These are phyloP conservation scores for Grifola frondosa DNA, from an alignment of 1,284 basidiomycete species.

Conservation along the genomic window DNA sequence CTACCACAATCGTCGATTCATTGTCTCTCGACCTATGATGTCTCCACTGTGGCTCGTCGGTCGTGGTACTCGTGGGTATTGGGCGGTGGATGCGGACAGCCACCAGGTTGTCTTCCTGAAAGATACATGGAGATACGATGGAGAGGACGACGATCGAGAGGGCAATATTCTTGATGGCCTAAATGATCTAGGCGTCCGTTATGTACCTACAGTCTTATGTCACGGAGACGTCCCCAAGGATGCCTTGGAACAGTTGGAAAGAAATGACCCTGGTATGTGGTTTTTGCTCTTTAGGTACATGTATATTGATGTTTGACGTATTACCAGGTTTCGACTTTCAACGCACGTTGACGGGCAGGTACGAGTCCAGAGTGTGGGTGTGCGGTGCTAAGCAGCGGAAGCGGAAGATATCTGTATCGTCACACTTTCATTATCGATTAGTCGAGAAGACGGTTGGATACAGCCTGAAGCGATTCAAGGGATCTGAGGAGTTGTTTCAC, in stretches of 20 bases:
- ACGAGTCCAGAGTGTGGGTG: too few relatives aligned
- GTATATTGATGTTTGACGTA: too few relatives aligned
- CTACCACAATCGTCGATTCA: neutral
- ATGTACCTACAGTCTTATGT: neutral
- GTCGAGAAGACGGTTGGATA: slow-evolving; percentile 8
- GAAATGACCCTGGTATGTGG: too few relatives aligned
- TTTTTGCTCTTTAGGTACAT: too few relatives aligned
- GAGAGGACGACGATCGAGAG: slow-evolving; percentile 3
- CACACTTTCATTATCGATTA: slow-evolving; percentile 9
- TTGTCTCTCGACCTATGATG: slow-evolving; percentile 3
- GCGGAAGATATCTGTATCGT: too few relatives aligned
- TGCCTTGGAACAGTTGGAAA: neutral
- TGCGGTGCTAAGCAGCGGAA: too few relatives aligned
- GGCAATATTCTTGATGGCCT: neutral
- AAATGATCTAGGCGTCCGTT: neutral
- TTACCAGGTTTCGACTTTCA: too few relatives aligned
- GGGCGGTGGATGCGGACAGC: slow-evolving; percentile 1
- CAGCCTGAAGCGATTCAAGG: neutral
- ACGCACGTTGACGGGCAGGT: too few relatives aligned
- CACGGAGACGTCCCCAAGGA: slow-evolving; percentile 2
- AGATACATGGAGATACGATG: slow-evolving; percentile 1
- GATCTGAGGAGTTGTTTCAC: slow-evolving; percentile 6
- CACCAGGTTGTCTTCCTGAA: slow-evolving; percentile 4
- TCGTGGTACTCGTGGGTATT: slow-evolving; percentile 2
- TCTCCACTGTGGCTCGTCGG: neutral